Evolutionary conservation across 2,329 filamentous ascomycete genomes (phyloP), one percentile per base, ranked within the genome.

Genomic region (Xylaria hypoxylon): DNA sequence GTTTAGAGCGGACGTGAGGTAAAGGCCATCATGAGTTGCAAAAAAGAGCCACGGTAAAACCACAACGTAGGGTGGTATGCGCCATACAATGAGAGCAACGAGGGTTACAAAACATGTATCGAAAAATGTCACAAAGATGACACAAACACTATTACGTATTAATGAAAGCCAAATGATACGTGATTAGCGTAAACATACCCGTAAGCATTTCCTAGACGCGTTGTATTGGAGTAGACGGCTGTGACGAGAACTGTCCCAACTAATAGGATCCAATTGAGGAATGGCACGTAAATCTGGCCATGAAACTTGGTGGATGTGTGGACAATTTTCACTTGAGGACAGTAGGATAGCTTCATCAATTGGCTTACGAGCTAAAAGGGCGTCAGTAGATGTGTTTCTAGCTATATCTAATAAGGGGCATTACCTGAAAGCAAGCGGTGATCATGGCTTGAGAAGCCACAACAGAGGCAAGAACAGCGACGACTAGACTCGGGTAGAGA

Each of bases 391-490:
- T 28, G 8, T 11, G 28, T 31, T 40, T 1, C n/a, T 40, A 19
- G 26, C 1, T 7, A 4, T 3, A 4, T 3, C 7, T 53, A 8
- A 24, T 28, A 48, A 13, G 17, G 22, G 26, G 26, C 6, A 44
- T 45, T 24, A 63, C 66, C 63, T 68, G 90, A 69, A 94, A 94
- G 0, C 89, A 88, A 7, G 87, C 89, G 0, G 92, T 94, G 57
- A 94, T 93, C 80, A 94, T 90, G 10, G 92, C 92, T 70, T 94
- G 92, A 3, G 89, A 92, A 0, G 92, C 92, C 11, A 94, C 91
- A 71, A 94, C 87, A 28, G 90, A 90, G 3, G 90, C 90, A 3
- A 91, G 79, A 8, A 93, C 84, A 0, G 91, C 90, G 53, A 93
- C 79, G 2, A 94, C 83, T 31, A 94, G 80, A 61, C 85, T 87